Conservation (phyloP, 371 early-diverging fungal genomes). For the Smittium mucronatum region DNA sequence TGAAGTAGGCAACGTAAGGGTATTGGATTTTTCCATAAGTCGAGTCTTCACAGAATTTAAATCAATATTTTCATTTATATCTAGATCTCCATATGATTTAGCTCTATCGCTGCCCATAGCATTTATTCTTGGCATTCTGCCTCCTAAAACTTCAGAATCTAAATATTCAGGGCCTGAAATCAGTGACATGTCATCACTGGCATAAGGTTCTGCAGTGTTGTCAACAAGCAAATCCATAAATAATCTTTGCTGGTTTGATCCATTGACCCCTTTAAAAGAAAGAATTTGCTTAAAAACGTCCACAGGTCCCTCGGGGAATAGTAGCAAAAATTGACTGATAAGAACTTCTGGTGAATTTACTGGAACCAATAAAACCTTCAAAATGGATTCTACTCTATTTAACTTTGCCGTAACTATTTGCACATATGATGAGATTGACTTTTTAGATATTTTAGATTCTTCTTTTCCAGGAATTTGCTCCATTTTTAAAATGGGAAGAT, state of each 20-base stretch:
- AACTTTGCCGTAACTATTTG: slow-evolving; percentile 71
- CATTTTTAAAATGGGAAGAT: slow-evolving; percentile 44
- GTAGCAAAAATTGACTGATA: slow-evolving; percentile 71
- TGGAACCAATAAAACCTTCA: slow-evolving; percentile 82
- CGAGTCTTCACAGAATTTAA: slow-evolving; percentile 14
- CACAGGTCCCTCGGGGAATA: slow-evolving; percentile 56
- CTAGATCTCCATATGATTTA: not conserved
- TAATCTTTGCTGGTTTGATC: slow-evolving; percentile 17
- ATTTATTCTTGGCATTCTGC: too few relatives aligned
- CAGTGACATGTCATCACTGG: not conserved
- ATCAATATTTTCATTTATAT: not conserved
- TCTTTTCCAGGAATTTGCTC: not conserved
- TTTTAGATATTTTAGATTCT: not conserved
- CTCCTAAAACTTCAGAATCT: not conserved
- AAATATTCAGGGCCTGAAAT: not conserved
- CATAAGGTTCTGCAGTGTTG: not conserved
- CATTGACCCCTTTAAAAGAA: slow-evolving; percentile 63
- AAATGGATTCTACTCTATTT: slow-evolving; percentile 61
- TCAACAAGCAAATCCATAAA: slow-evolving; percentile 20
- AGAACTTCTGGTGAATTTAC: slow-evolving; percentile 69
- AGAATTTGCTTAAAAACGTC: slow-evolving; percentile 58
- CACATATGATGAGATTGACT: slow-evolving; percentile 39
- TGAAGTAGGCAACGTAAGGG: not conserved
- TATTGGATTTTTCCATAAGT: slow-evolving; percentile 19
- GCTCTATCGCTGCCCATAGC: slow-evolving; percentile 9